Evolutionary conservation across 1,284 basidiomycete species (phyloP), one percentile per base, ranked within the genome.

Genomic region (Rugosomyces carneus): DNA sequence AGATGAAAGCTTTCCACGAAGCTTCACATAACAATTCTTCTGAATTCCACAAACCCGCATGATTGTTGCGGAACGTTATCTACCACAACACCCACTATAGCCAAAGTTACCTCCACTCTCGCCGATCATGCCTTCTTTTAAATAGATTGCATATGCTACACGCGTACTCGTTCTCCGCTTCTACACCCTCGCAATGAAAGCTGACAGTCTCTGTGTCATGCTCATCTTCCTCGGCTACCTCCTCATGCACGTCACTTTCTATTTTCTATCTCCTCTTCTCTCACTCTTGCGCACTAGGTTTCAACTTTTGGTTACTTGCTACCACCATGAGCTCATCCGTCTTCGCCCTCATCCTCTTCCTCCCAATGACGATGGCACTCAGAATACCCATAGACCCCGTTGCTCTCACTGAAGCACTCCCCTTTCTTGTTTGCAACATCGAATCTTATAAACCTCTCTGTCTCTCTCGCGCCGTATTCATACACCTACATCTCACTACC

Each of bases 401-500:
- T 47, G 84, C 87, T 13, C 75, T 99, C 26, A 93, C 91, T 11
- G 96, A 99, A 65, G 94, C 95, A 0, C 76, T 99, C 1, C 95
- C 95, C 0, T 99, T 99, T 82, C 75, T 99, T 31, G 94, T 99
- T 36, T 96, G 96, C 65, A 95, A 92, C 0, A 85, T 99, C 47
- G 95, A 95, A 10, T 99, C 98, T 62, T 95, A 99, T 69, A 99
- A 99, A 67, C 95, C 94, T 0, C 86, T 94, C 49, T 80, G 91
- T 9, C 81, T 99, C 32, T 93, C 93, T 0, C 79, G 87, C 21
- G 89, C 93, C 9, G 89, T 98, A 27, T 92, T 98, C 66, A 78
- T 82, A 16, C 89, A 94, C 57, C 89, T 91, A 2, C 84, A 92
- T 53, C 77, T 84, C 46, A 66, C 75, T 34, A 66, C 72, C 7